phyloP scores from a whole-genome alignment of 805 yeast species.

The Candida manassasensis region DNA sequence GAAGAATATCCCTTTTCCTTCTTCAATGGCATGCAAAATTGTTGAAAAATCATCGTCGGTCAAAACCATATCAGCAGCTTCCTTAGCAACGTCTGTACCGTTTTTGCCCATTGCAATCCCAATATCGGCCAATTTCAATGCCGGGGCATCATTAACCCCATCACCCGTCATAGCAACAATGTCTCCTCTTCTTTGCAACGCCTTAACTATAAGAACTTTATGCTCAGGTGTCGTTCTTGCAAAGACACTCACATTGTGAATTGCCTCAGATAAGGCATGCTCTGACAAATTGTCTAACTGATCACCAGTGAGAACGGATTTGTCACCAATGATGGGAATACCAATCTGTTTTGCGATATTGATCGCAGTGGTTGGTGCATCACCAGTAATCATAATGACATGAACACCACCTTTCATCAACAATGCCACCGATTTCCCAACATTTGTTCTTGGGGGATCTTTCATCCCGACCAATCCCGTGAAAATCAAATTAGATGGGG shows the following conservation, averaged over 20 bases:
- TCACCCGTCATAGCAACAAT: slow-evolving; percentile 99
- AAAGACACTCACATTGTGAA: slow-evolving; percentile 79
- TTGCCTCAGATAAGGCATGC: slow-evolving; percentile 67
- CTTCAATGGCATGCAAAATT: slow-evolving; percentile 87
- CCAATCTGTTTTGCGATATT: slow-evolving; percentile 89
- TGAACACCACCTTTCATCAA: slow-evolving; percentile 91
- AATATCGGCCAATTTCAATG: slow-evolving; percentile 89
- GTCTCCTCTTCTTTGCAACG: slow-evolving; percentile 85
- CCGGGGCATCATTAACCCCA: slow-evolving; percentile 99
- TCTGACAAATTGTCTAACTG: slow-evolving; percentile 71
- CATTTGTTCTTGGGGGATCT: slow-evolving; percentile 95
- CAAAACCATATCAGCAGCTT: slow-evolving; percentile 95
- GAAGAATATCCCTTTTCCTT: slow-evolving; percentile 95
- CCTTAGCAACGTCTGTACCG: slow-evolving; percentile 98
- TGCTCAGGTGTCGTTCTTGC: slow-evolving; percentile 96
- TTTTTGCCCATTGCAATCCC: slow-evolving; percentile 91
- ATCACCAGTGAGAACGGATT: slow-evolving; percentile 80
- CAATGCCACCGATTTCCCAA: slow-evolving; percentile 65
- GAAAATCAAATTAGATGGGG: slow-evolving; percentile 62
- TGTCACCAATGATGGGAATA: slow-evolving; percentile 64
- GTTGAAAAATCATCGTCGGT: slow-evolving; percentile 97
- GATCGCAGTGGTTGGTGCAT: slow-evolving; percentile 79
- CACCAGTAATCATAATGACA: slow-evolving; percentile 98
- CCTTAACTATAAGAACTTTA: slow-evolving; percentile 83
- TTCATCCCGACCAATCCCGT: slow-evolving; percentile 92